Base-by-base conservation (phyloP, 331 rosid species). In the Quercus tomentella region DNA sequence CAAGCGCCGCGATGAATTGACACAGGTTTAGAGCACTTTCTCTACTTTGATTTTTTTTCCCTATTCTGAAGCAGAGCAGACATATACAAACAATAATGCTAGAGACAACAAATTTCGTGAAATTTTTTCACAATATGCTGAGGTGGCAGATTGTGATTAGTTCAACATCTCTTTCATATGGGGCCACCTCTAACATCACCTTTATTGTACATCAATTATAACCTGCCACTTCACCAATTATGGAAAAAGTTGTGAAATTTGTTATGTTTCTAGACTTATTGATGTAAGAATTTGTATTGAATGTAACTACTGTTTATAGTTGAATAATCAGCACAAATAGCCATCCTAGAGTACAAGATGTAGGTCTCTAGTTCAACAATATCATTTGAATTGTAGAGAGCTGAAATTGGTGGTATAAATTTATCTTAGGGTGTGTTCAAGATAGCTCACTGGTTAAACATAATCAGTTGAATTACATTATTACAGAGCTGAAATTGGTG, bases 1-100 rank as follows among this genome's bases (percentile, higher is more conserved):
- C 45, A 80, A 84, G 75, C 97, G 98, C 70, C 88, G 68, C 26
- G 89, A 87, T 79, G 99, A 93, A 85, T 89, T 96, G 75, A 89
- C 84, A 33, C 87, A 88, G 96, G 99, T 96, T 33, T 70, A 30
- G 75, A 68, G 45, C 26, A 61, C 69, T 52, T 77, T 33, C 20
- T 60, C 60, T 51, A 30, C 14, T 21, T 56, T 54, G 2, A 52
- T 16, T 73, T 45, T 35, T 43, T 45, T 45, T 45, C 1, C 70
- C 54, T 41, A 28, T 14, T 16, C 31, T 65, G 17, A 28, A 2
- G 43, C 45, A 30, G 2, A 16, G 8, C 2, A 16, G 70, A 26
- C 31, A 65, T 65, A 63, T 41, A 41, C 11, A 8, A 41, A 41
- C 45, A 41, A 41, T 41, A 41, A 41, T 41, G 45, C 45, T 41